These are phyloP conservation scores for Vanrija humicola DNA, from an alignment of 1,284 basidiomycete species.

Conservation along the genomic window DNA sequence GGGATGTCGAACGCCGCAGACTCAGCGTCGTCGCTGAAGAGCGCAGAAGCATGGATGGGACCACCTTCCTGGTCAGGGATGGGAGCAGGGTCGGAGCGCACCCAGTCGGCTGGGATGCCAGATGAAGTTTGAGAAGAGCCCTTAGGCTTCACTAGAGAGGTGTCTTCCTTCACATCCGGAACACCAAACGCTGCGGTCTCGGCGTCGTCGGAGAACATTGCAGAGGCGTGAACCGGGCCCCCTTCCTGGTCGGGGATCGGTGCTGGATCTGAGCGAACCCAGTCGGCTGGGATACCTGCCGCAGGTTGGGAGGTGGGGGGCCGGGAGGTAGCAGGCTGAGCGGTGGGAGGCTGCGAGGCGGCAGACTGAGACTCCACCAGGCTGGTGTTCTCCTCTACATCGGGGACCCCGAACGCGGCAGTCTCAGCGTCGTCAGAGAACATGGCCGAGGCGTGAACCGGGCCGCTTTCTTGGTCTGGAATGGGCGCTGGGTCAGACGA, in stretches of 20 bases:
- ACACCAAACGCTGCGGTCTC: too few relatives aligned
- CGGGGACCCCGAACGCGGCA: conserved; percentile 2
- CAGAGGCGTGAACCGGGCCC: too few relatives aligned
- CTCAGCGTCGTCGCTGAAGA: background rate
- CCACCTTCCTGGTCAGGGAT: background rate
- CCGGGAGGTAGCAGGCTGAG: background rate
- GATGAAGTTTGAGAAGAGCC: background rate
- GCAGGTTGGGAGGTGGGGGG: background rate
- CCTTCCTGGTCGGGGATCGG: background rate
- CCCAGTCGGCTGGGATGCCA: background rate
- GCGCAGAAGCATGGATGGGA: background rate
- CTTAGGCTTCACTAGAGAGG: too few relatives aligned
- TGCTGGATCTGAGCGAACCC: too few relatives aligned
- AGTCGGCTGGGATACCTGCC: too few relatives aligned
- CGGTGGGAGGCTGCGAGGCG: too few relatives aligned
- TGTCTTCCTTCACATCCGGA: too few relatives aligned
- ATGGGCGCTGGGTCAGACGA: background rate
- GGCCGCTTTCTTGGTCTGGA: background rate
- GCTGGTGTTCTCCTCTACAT: background rate
- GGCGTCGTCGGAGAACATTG: too few relatives aligned
- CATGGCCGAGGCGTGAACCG: background rate
- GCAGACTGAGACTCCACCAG: background rate
- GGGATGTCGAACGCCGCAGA: background rate
- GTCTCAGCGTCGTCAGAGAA: conserved; percentile 10
- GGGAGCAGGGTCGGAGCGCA: background rate